Percentiles rank a stretch among this genome's conserved stretches.
Conservation (phyloP, 306 rosid genomes). For the Acmispon strigosus region DNA sequence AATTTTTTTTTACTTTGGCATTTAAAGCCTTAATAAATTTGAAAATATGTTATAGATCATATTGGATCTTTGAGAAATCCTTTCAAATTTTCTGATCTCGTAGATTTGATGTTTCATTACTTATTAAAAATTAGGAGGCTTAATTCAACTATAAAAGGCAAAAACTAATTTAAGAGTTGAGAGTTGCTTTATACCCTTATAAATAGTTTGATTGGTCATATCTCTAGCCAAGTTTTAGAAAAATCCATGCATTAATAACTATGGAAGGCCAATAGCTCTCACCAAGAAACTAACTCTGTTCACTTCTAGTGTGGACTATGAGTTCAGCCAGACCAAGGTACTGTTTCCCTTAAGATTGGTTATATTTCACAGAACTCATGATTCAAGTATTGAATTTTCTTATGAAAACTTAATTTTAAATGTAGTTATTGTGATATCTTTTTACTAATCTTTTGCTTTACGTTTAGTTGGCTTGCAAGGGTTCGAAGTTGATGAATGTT, state of each 20-base stretch:
- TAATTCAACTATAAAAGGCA: too few species aligned
- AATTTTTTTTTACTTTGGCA: not conserved
- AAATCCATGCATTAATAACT: not conserved
- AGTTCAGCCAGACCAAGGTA: not conserved
- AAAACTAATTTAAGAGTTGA: too few species aligned
- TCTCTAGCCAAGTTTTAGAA: too few species aligned
- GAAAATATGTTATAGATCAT: not conserved
- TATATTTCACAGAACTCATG: not conserved
- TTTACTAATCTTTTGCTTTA: not conserved
- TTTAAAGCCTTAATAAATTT: not conserved
- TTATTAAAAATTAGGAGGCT: too few species aligned
- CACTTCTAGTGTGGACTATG: not conserved
- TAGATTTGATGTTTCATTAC: not conserved
- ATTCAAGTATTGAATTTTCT: not conserved
- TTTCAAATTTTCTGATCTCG: not conserved
- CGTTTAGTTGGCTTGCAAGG: not conserved
- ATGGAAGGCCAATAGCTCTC: not conserved
- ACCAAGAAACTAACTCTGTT: not conserved
- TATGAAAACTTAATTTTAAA: too few species aligned
- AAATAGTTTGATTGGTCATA: too few species aligned
- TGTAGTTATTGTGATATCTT: not conserved
- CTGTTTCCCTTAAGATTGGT: too few species aligned
- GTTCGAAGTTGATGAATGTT: not conserved
- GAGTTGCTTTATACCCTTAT: too few species aligned
- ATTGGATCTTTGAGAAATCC: not conserved